These are phyloP conservation scores for Papilionanthe hybrid DNA, from an alignment of 116 monocot species.

Conservation along the genomic window DNA sequence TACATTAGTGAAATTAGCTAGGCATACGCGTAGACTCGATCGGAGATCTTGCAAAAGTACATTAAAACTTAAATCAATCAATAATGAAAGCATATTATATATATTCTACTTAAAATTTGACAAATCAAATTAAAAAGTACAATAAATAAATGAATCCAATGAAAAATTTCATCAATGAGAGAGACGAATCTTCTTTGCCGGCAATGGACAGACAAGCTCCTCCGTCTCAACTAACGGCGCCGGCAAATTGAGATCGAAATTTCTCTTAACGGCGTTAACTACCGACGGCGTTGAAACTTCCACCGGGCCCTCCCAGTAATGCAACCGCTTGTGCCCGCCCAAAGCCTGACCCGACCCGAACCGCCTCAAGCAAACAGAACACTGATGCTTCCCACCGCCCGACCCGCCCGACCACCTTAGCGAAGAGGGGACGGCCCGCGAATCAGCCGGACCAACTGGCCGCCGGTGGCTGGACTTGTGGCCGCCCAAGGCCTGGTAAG, in stretches of 20 bases:
- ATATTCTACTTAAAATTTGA: too few species aligned
- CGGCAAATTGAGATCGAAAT: slow-evolving; percentile 27
- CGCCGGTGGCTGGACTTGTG: slow-evolving; percentile 31
- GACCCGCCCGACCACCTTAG: background rate
- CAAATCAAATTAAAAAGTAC: background rate
- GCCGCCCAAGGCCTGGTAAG: slow-evolving; percentile 19
- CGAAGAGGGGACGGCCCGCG: background rate
- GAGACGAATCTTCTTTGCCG: background rate
- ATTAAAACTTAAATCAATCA: too few species aligned
- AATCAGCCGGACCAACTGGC: background rate
- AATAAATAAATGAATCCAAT: background rate
- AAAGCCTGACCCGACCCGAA: slow-evolving; percentile 35
- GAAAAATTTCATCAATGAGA: background rate
- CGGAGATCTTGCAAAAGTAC: too few species aligned
- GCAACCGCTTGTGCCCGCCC: slow-evolving; percentile 36
- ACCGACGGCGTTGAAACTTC: background rate
- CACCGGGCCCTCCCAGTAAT: slow-evolving; percentile 16
- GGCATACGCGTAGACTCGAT: too few species aligned
- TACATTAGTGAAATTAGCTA: too few species aligned
- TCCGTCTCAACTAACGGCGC: background rate
- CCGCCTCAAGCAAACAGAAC: slow-evolving; percentile 12
- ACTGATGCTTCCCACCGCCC: slow-evolving; percentile 3
- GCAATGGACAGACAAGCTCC: background rate
- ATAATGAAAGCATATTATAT: too few species aligned
- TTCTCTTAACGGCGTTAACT: background rate